Percentiles rank a stretch among this genome's conserved stretches.
These are phyloP conservation scores for Phytomonas francai DNA, from an alignment of 208 protist genomes.

Conservation along the genomic window DNA sequence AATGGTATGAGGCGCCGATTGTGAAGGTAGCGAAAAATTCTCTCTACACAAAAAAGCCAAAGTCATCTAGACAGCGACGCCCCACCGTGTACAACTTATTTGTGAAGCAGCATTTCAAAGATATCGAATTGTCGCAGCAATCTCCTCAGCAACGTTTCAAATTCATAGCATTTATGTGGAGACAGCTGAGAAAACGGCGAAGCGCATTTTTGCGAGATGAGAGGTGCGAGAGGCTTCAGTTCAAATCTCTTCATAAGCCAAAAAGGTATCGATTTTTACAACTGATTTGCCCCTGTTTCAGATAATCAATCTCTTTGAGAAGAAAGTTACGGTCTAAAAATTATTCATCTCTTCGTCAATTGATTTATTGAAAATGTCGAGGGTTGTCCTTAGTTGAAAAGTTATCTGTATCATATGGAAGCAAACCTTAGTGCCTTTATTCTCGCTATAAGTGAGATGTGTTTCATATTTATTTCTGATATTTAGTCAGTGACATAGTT, in stretches of 20 bases:
- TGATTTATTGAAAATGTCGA: neutral
- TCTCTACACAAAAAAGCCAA: neutral
- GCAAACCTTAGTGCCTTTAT: neutral
- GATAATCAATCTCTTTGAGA: neutral
- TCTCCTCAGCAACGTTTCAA: neutral
- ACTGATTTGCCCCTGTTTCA: neutral
- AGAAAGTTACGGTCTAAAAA: neutral
- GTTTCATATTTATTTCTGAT: neutral
- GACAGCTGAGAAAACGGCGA: neutral
- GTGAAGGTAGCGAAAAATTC: neutral
- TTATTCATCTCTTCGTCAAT: conserved; percentile 4
- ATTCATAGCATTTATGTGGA: conserved; percentile 1
- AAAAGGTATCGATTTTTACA: neutral
- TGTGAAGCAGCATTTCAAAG: neutral
- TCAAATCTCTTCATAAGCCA: neutral
- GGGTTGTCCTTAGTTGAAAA: neutral
- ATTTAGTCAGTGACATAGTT: neutral
- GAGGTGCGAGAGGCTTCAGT: neutral
- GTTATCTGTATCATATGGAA: neutral
- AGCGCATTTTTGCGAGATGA: neutral
- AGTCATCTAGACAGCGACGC: neutral
- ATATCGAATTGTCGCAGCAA: neutral
- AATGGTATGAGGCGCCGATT: neutral
- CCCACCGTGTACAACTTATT: neutral
- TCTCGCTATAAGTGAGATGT: neutral